A percentile compares a stretch with the other conserved stretches of the same genome.
Conservation (phyloP, 306 rosid species). For the Prunus mume region DNA sequence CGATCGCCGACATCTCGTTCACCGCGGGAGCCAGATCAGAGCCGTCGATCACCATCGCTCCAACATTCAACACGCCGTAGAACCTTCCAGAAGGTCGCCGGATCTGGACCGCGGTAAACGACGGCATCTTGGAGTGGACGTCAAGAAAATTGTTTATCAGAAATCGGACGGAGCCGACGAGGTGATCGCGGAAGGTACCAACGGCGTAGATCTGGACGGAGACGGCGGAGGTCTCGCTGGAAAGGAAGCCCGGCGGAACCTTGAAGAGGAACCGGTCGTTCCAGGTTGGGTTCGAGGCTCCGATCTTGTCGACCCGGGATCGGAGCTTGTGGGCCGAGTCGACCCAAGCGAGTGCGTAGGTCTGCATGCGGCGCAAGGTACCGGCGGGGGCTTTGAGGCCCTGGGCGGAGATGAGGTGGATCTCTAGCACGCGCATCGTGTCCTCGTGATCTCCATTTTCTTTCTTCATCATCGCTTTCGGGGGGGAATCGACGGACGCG, state of each 20-base stretch:
- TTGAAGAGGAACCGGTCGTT: conserved; percentile 87
- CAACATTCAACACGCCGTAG: conserved; percentile 74
- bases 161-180: conserved; percentile 70
- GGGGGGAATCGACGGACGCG: conserved; percentile 25
- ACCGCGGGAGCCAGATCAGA: conserved; percentile 49
- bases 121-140: conserved; percentile 35
- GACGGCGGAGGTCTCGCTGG: conserved; percentile 68
- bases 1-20: conserved; percentile 51
- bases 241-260: conserved; percentile 61
- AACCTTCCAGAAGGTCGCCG: conserved; percentile 85
- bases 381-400: conserved; percentile 52
- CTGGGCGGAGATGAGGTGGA: conserved; percentile 93
- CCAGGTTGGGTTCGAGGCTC: conserved; percentile 81
- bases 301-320: conserved; percentile 60
- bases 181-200: conserved; percentile 50
- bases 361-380: conserved; percentile 38
- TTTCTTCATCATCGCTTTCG: conserved; percentile 20
- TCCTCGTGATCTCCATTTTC: conserved; percentile 9
- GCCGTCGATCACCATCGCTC: conserved; percentile 43
- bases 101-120: conserved; percentile 70
- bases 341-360: conserved; percentile 75
- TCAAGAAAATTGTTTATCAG: conserved; percentile 58
- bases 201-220: conserved; percentile 65
- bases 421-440: conserved; percentile 57
- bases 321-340: conserved; percentile 57